A percentile compares a stretch with the other conserved stretches of the same genome.
phyloP scores from a whole-genome alignment of 1,284 basidiomycete species.

The Fistulinella cinereoalba region DNA sequence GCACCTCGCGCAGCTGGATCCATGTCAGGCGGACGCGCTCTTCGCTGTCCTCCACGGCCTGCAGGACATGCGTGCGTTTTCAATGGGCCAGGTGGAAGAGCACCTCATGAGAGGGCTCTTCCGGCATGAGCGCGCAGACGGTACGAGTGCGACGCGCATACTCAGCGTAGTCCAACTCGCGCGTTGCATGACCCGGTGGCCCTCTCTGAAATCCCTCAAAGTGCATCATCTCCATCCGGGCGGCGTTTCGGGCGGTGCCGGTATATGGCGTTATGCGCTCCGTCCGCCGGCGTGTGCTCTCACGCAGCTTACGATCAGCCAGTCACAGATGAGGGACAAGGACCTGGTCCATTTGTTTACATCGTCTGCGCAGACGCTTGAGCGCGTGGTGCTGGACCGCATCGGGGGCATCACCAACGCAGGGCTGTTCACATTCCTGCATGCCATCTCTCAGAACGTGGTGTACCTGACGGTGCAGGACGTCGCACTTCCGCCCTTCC shows the following conservation, averaged over 20 bases:
- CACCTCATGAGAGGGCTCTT: neutral
- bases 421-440: constrained; percentile 18
- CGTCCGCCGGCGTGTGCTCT: constrained; percentile 17
- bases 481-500: constrained; percentile 15
- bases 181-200: constrained; percentile 18
- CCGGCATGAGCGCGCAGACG: neutral
- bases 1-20: constrained; percentile 17
- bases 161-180: constrained; percentile 20
- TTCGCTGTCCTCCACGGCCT: constrained; percentile 12
- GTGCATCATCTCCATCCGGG: constrained; percentile 14
- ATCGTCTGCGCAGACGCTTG: constrained; percentile 16
- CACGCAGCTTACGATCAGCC: constrained; percentile 18
- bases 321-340: constrained; percentile 15
- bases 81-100: constrained; percentile 9
- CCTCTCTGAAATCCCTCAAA: constrained; percentile 7
- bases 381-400: constrained; percentile 18
- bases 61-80: constrained; percentile 9
- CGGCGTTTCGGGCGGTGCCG: neutral
- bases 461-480: constrained; percentile 13
- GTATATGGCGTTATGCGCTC: constrained; percentile 13
- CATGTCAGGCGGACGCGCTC: constrained; percentile 9
- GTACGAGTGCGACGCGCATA: neutral
- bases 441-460: constrained; percentile 13
- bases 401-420: constrained; percentile 23
- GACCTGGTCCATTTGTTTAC: constrained; percentile 16